phyloP scores from a whole-genome alignment of 805 yeast species.

The Yarrowia phangngaensis region DNA sequence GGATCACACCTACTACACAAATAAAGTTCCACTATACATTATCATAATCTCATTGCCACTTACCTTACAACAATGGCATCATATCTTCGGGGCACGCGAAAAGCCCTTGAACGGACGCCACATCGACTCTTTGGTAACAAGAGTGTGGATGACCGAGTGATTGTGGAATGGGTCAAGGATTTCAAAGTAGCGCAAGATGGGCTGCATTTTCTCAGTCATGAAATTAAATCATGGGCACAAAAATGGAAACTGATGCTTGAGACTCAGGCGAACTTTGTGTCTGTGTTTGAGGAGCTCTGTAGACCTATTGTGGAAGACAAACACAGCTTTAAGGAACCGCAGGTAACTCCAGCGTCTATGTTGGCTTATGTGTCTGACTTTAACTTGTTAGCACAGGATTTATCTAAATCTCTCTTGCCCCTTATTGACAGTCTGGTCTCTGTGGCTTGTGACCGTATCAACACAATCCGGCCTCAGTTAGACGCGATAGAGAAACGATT shows the following conservation, averaged over 20 bases:
- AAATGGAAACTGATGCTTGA: constrained; percentile 33
- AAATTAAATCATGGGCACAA: constrained; percentile 32
- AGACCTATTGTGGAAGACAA: constrained; percentile 35
- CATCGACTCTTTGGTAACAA: constrained; percentile 40
- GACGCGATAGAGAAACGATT: constrained; percentile 28
- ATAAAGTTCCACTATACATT: too few relatives aligned
- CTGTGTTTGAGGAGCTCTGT: constrained; percentile 32
- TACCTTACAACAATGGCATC: not conserved
- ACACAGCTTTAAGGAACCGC: constrained; percentile 20
- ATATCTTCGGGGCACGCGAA: constrained; percentile 36
- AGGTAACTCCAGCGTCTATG: constrained; percentile 9
- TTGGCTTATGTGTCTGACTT: constrained; percentile 9
- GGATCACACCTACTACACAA: too few relatives aligned
- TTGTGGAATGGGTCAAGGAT: constrained; percentile 40
- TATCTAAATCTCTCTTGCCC: constrained; percentile 32
- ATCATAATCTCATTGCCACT: not conserved
- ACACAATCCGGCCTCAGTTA: constrained; percentile 34
- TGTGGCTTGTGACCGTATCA: constrained; percentile 31
- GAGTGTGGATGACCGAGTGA: constrained; percentile 38
- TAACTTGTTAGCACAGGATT: constrained; percentile 12
- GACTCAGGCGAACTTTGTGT: constrained; percentile 31
- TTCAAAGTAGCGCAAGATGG: constrained; percentile 38
- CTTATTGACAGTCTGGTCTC: constrained; percentile 32
- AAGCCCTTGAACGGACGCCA: constrained; percentile 41
- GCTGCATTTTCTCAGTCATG: constrained; percentile 32